phyloP scores from a whole-genome alignment of 2,329 filamentous ascomycete genomes.

The Lecanicillium sp. region DNA sequence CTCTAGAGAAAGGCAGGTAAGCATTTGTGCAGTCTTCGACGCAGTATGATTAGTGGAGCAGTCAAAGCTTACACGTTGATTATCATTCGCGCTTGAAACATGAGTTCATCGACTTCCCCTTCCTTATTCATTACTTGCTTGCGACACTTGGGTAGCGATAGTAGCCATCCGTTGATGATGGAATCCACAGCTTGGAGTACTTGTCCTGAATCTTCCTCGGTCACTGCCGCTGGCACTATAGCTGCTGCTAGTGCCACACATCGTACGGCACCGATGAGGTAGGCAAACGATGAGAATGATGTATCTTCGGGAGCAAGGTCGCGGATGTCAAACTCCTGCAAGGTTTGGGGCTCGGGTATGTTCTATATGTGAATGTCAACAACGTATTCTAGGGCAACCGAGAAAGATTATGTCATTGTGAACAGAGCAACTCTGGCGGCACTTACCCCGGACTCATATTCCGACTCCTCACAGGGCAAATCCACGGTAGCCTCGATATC shows the following conservation, averaged over 20 bases:
- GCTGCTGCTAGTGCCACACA: no score
- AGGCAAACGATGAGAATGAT: conserved; percentile 60
- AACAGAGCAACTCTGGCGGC: neutral
- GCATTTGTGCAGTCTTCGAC: no score
- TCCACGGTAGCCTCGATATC: conserved; percentile 45
- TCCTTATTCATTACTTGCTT: conserved; percentile 22
- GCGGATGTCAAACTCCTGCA: conserved; percentile 54
- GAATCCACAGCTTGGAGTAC: conserved; percentile 23
- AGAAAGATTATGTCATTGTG: neutral
- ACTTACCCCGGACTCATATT: conserved; percentile 37
- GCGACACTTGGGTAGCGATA: conserved; percentile 25
- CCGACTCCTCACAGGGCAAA: conserved; percentile 57
- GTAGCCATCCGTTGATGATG: conserved; percentile 28
- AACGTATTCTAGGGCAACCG: no score
- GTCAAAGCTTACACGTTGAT: conserved; percentile 15
- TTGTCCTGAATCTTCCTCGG: conserved; percentile 13
- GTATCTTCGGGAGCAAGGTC: conserved; percentile 46
- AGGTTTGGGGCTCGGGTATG: conserved; percentile 28
- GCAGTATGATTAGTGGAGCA: no score
- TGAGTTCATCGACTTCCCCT: conserved; percentile 22
- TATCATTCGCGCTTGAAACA: conserved; percentile 19
- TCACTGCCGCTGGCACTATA: conserved; percentile 16
- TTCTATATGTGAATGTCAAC: no score
- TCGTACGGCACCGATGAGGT: conserved; percentile 57
- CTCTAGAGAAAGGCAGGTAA: conserved; percentile 19